Conservation (phyloP, 176 grass and related monocot genomes). For the Musa schizocarpa region DNA sequence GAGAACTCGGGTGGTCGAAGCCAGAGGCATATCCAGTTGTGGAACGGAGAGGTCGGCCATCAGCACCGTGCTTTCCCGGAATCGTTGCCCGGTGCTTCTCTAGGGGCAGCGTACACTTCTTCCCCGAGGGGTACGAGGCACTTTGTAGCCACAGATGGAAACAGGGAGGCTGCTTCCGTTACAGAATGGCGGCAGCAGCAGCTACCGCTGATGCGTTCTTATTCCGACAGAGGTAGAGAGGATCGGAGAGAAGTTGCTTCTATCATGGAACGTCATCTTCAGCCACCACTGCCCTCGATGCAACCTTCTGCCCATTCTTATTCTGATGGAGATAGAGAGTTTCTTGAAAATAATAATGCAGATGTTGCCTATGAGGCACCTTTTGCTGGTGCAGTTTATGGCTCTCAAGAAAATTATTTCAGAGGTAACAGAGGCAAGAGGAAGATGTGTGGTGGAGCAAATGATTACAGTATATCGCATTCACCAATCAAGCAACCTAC, state of each 20-base stretch:
- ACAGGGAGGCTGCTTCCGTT: background rate
- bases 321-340: background rate
- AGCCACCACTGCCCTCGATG: background rate
- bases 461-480: slow-evolving; percentile 15
- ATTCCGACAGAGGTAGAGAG: background rate
- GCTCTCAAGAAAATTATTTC: slow-evolving; percentile 8
- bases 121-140: background rate
- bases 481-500: slow-evolving; percentile 16
- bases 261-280: slow-evolving; percentile 1
- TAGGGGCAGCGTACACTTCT: background rate
- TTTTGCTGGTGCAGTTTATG: slow-evolving; percentile 2
- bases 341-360: slow-evolving; percentile 29
- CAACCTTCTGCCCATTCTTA: slow-evolving; percentile 2
- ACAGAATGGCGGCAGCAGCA: background rate
- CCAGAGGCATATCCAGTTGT: background rate
- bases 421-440: slow-evolving; percentile 43
- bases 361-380: slow-evolving; percentile 9
- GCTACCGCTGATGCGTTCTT: background rate
- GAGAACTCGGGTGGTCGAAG: background rate
- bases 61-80: background rate
- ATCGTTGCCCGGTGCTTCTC: background rate
- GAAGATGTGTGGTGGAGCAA: slow-evolving; percentile 27
- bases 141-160: background rate
- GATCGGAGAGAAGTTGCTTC: background rate
- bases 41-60: background rate